These are phyloP conservation scores for Phalaenopsis equestris DNA, from an alignment of 106 monocot species.

Conservation along the genomic window DNA sequence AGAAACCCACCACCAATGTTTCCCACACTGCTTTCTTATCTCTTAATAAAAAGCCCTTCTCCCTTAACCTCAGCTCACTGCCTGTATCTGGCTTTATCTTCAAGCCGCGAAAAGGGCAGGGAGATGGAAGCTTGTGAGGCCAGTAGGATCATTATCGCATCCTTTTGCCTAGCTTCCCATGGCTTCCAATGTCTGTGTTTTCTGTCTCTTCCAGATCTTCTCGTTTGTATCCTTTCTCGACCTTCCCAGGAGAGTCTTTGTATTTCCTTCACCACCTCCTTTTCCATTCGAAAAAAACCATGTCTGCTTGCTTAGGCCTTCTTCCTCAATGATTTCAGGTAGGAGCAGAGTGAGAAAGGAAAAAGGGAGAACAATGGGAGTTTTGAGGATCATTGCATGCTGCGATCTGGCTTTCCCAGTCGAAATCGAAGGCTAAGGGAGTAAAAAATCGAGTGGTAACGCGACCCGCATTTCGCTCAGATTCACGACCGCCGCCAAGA, in stretches of 20 bases:
- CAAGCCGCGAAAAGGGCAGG: not conserved
- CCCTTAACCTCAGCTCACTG: not conserved
- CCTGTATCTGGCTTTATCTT: not conserved
- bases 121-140: slow-evolving; percentile 28
- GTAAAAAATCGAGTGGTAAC: too few relatives aligned
- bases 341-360: too few relatives aligned
- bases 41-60: slow-evolving; percentile 12
- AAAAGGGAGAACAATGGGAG: too few relatives aligned
- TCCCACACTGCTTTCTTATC: slow-evolving; percentile 59
- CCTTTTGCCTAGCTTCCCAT: slow-evolving; percentile 16
- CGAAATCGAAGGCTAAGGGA: too few relatives aligned
- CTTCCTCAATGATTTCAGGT: not conserved
- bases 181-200: slow-evolving; percentile 47
- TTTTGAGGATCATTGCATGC: too few relatives aligned
- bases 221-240: slow-evolving; percentile 12
- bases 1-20: slow-evolving; percentile 86
- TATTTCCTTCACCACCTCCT: slow-evolving; percentile 7
- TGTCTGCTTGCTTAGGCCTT: not conserved
- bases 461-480: too few relatives aligned
- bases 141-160: slow-evolving; percentile 29
- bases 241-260: not conserved
- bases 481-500: too few relatives aligned
- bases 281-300: not conserved
- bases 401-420: too few relatives aligned
- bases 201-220: slow-evolving; percentile 43